Percentiles rank a stretch among this genome's conserved stretches.
phyloP scores from a whole-genome alignment of 371 early-diverging fungal genomes.

The Chytridium lagenaria region DNA sequence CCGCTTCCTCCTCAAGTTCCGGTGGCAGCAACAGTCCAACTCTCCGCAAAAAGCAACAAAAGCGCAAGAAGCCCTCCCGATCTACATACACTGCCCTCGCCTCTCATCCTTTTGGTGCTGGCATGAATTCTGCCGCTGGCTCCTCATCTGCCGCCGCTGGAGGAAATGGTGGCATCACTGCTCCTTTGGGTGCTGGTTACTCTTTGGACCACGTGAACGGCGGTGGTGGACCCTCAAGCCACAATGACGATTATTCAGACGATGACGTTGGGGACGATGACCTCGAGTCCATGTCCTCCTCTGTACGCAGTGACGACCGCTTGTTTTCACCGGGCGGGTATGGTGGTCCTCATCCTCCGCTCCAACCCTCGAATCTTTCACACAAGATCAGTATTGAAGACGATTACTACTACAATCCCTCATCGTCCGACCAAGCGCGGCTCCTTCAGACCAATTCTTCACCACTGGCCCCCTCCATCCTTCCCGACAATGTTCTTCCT shows the following conservation, averaged over 20 bases:
- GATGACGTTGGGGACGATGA: slow-evolving; percentile 4
- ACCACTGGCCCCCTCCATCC: background rate
- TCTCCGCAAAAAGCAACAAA: background rate
- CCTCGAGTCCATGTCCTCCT: slow-evolving; percentile 7
- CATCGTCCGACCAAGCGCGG: background rate
- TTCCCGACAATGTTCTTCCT: slow-evolving; percentile 12
- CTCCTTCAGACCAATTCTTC: slow-evolving; percentile 10
- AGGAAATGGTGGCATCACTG: no score
- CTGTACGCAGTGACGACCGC: slow-evolving; percentile 8
- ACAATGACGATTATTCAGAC: slow-evolving; percentile 1
- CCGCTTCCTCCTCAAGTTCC: background rate
- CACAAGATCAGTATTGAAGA: background rate
- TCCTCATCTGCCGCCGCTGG: background rate
- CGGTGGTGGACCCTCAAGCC: background rate
- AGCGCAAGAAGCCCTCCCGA: slow-evolving; percentile 14
- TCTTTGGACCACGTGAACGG: background rate
- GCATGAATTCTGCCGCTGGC: no score
- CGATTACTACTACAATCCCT: background rate
- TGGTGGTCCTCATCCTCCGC: background rate
- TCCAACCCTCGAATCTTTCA: background rate
- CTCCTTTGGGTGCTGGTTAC: background rate
- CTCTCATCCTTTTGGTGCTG: slow-evolving; percentile 6
- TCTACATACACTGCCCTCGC: slow-evolving; percentile 5
- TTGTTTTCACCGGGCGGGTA: background rate
- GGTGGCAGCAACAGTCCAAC: background rate